phyloP scores from a whole-genome alignment of 1,284 basidiomycete genomes.

The Tilletia indica region DNA sequence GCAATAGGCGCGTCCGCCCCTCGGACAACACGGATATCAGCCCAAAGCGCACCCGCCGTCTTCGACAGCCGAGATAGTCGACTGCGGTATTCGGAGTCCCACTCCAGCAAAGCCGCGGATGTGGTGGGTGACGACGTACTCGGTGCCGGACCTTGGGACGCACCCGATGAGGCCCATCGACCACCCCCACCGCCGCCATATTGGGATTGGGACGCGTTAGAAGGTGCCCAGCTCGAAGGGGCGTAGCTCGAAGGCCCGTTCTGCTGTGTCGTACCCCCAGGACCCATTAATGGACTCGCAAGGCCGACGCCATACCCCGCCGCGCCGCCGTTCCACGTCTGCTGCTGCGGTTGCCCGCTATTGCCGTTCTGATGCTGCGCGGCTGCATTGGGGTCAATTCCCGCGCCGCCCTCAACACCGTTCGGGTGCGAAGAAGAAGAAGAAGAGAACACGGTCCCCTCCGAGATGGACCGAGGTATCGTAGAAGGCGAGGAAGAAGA shows the following conservation, averaged over 20 bases:
- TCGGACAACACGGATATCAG: slow-evolving; percentile 24
- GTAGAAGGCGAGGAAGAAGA: not conserved
- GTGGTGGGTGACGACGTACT: slow-evolving; percentile 29
- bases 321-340: not conserved
- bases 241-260: not conserved
- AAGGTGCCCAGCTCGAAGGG: not conserved
- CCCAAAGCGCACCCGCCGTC: slow-evolving; percentile 35
- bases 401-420: too few species aligned
- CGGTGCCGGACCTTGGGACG: slow-evolving; percentile 22
- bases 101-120: slow-evolving; percentile 31
- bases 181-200: not conserved
- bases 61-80: slow-evolving; percentile 35
- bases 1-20: slow-evolving; percentile 7
- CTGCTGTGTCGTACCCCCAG: not conserved
- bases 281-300: slow-evolving; percentile 4
- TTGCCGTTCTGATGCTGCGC: not conserved
- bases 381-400: not conserved
- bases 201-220: not conserved
- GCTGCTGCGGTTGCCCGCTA: not conserved
- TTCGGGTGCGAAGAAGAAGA: not conserved
- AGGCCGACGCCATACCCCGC: not conserved
- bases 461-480: slow-evolving; percentile 7
- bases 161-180: not conserved
- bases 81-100: slow-evolving; percentile 22
- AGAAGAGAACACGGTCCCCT: not conserved